These are phyloP conservation scores for Monarda citriodora DNA, from an alignment of 305 asterid species.

Conservation along the genomic window DNA sequence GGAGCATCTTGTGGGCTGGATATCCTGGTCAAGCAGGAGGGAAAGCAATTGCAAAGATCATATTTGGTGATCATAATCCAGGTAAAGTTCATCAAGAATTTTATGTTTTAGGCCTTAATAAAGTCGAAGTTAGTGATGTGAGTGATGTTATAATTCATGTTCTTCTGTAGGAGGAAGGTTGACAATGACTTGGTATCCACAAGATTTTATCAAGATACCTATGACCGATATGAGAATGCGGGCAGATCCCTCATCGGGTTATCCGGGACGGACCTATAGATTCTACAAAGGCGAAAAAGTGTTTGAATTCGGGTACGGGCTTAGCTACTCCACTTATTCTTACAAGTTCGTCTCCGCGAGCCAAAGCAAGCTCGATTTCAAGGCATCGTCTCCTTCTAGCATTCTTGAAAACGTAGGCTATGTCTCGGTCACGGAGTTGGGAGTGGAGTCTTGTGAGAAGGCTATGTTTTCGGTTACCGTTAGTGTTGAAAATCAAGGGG, in stretches of 20 bases:
- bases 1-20: slow-evolving; percentile 72
- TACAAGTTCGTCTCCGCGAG: slow-evolving; percentile 49
- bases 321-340: slow-evolving; percentile 69
- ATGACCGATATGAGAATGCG: slow-evolving; percentile 70
- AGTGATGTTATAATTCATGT: not conserved
- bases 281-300: slow-evolving; percentile 66
- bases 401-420: slow-evolving; percentile 11
- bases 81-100: slow-evolving; percentile 25
- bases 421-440: slow-evolving; percentile 35
- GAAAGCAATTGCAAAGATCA: slow-evolving; percentile 60
- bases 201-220: slow-evolving; percentile 46
- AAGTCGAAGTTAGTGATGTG: not conserved
- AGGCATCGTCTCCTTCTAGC: slow-evolving; percentile 8
- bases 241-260: slow-evolving; percentile 51
- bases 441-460: slow-evolving; percentile 42
- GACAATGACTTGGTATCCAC: slow-evolving; percentile 73
- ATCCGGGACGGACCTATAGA: slow-evolving; percentile 81
- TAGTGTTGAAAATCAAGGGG: slow-evolving; percentile 16
- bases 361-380: slow-evolving; percentile 34
- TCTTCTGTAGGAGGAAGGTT: slow-evolving; percentile 50
- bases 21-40: slow-evolving; percentile 80
- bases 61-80: slow-evolving; percentile 79
- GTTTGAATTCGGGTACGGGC: slow-evolving; percentile 73
- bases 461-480: slow-evolving; percentile 18
- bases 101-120: not conserved